Percentiles rank a stretch among this genome's conserved stretches.
These are phyloP conservation scores for Pythium sukuiense DNA, from an alignment of 352 stramenopile genomes.

Conservation along the genomic window DNA sequence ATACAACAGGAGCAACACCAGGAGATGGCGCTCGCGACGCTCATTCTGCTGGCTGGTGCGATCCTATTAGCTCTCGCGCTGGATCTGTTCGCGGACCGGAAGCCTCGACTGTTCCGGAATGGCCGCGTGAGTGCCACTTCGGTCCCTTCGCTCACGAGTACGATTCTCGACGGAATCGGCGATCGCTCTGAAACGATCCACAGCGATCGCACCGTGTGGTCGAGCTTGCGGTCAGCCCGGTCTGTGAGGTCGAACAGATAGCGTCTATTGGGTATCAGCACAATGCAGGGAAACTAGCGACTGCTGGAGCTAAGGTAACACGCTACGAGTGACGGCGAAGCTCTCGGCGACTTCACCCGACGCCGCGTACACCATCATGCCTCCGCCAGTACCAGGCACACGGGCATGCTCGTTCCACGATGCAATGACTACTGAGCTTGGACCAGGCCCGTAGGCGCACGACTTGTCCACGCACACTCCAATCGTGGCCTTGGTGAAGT, in stretches of 20 bases:
- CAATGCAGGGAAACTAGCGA: not conserved
- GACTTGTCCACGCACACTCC: slow-evolving; percentile 50
- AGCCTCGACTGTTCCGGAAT: slow-evolving; percentile 18
- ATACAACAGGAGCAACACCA: slow-evolving; percentile 30
- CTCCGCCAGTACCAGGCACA: slow-evolving; percentile 36
- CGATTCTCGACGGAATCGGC: slow-evolving; percentile 25
- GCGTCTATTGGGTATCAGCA: not conserved
- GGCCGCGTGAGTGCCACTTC: slow-evolving; percentile 8
- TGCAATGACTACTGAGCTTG: slow-evolving; percentile 49
- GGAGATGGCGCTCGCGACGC: slow-evolving; percentile 28
- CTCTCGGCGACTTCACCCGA: slow-evolving; percentile 52
- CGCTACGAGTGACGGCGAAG: slow-evolving; percentile 51
- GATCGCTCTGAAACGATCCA: not conserved
- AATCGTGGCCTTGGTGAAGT: slow-evolving; percentile 56
- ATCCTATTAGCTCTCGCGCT: slow-evolving; percentile 32
- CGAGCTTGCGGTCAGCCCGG: slow-evolving; percentile 9
- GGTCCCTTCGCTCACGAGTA: slow-evolving; percentile 31
- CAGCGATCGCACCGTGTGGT: slow-evolving; percentile 10
- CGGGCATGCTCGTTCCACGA: slow-evolving; percentile 50
- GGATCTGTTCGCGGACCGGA: slow-evolving; percentile 35
- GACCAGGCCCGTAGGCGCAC: slow-evolving; percentile 67
- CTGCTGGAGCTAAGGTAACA: slow-evolving; percentile 26
- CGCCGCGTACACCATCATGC: slow-evolving; percentile 77
- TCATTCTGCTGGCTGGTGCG: slow-evolving; percentile 31
- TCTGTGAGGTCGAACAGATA: slow-evolving; percentile 15